Evolutionary conservation across 2,329 filamentous ascomycete genomes (phyloP).

Genomic region (Nothophoma quercina): DNA sequence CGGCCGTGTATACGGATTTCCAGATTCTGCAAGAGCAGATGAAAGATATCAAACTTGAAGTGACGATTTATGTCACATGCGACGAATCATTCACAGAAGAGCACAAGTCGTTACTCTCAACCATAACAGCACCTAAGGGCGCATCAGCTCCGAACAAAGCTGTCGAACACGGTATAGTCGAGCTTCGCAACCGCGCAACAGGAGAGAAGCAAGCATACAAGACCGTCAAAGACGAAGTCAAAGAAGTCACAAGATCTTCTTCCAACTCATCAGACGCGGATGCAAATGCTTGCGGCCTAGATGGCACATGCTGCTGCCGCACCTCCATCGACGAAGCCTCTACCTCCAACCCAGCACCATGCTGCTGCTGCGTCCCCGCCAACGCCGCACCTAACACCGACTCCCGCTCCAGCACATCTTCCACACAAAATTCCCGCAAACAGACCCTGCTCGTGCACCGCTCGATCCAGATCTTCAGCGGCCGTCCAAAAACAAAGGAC

Average conservation of each 20-base stretch:
- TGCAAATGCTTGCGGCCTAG: slow-evolving; percentile 37
- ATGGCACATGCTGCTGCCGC: slow-evolving; percentile 59
- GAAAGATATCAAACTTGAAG: slow-evolving; percentile 55
- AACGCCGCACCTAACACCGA: neutral
- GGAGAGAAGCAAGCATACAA: slow-evolving; percentile 28
- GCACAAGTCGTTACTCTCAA: slow-evolving; percentile 42
- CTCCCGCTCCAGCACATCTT: slow-evolving; percentile 13
- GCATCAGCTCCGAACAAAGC: slow-evolving; percentile 5
- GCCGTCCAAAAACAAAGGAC: slow-evolving; percentile 60
- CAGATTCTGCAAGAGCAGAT: slow-evolving; percentile 47
- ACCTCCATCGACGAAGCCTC: slow-evolving; percentile 51
- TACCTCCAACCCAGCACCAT: slow-evolving; percentile 14
- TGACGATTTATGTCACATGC: slow-evolving; percentile 64
- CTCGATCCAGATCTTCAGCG: slow-evolving; percentile 52
- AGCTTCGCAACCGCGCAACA: slow-evolving; percentile 23
- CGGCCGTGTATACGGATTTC: slow-evolving; percentile 54
- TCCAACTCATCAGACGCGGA: slow-evolving; percentile 13
- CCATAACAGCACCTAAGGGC: slow-evolving; percentile 29
- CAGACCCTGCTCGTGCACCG: slow-evolving; percentile 40
- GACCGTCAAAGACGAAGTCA: slow-evolving; percentile 25
- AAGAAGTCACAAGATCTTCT: slow-evolving; percentile 2
- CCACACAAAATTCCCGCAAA: slow-evolving; percentile 17
- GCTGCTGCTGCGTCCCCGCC: slow-evolving; percentile 24
- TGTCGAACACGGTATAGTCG: slow-evolving; percentile 25
- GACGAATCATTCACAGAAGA: slow-evolving; percentile 57